Conservation (phyloP, 345 rosid genomes). For the Citrus sp. region DNA sequence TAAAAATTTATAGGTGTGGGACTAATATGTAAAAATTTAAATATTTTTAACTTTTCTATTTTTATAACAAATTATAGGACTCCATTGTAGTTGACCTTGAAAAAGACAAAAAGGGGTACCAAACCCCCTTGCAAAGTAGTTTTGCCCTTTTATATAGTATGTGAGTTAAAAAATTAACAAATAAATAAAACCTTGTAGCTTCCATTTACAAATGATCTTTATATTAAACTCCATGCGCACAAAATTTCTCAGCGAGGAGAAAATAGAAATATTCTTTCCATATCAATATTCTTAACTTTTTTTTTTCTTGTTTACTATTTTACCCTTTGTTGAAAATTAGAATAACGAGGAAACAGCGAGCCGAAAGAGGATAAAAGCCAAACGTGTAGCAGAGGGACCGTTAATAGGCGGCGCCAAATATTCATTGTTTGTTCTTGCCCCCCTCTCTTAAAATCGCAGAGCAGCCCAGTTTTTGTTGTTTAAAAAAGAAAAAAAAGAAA, state of each 20-base stretch:
- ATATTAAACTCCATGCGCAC: not conserved
- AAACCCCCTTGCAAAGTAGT: no score
- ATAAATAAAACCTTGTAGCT: no score
- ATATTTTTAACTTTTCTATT: accelerated
- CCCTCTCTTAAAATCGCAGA: constrained; percentile 26
- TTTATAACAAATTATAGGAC: no score
- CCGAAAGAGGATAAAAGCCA: not conserved
- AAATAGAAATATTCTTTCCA: not conserved
- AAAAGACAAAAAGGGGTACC: no score
- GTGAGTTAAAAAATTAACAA: no score
- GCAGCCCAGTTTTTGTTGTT: constrained; percentile 25
- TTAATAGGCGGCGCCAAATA: constrained; percentile 62
- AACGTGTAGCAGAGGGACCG: constrained; percentile 39
- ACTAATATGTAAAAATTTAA: no score
- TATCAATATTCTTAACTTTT: not conserved
- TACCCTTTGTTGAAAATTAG: not conserved
- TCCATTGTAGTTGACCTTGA: no score
- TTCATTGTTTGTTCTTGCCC: constrained; percentile 23
- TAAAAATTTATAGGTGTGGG: no score
- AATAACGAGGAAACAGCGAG: not conserved
- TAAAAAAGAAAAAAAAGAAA: constrained; percentile 12
- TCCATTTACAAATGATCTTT: no score
- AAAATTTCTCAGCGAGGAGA: not conserved
- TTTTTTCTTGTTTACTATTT: not conserved
- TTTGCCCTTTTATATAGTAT: no score